Base-by-base conservation (phyloP, 1,139 yeast species). In the Blastobotrys persicus region DNA sequence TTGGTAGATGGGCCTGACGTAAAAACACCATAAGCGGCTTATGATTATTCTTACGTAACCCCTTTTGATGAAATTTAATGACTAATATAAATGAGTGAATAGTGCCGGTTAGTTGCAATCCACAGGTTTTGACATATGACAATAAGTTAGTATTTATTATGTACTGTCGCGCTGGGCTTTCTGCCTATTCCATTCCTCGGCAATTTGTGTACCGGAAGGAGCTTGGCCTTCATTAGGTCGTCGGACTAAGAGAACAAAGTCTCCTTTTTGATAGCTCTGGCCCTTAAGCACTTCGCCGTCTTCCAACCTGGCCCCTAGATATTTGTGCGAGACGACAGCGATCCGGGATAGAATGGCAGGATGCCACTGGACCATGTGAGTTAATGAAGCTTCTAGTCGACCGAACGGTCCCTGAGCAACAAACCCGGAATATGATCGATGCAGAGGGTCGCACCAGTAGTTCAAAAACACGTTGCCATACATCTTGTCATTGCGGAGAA, bases 331-430 rank as follows among this genome's bases (percentile, higher is more conserved):
- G 0, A 88, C 79, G 9, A 88, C 67, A 0, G 87, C 82, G 7
- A 91, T 76, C 59, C 80, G 82, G 47, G 85, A 77, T 59, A 88
- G 74, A 31, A 86, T 68, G 38, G 78, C 80, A n/a, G 96, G 96
- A 63, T 88, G 96, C 96, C 96, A 88, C 67, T 88, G 96, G 55
- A 88, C 73, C 48, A 87, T 75, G 65, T 88, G 96, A 3, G 88
- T 78, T 39, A 88, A 62, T 1, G 88, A 84, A 13, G 68, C 66
- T 47, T 67, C 69, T 18, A 61, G 48, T 18, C 61, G 63, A 14
- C 69, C 64, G 47, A 60, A 58, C 19, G 81, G 76, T 52, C 81
- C 84, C 3, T 83, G 79, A 62, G 71, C 45, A n/a, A 80, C 79
- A 69, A 85, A 85, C 64, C 80, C 82, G 18, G 73, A 75, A 66